Base-by-base conservation (phyloP, 169 alveolate genomes). In the Plasmodium cynomolgi region DNA sequence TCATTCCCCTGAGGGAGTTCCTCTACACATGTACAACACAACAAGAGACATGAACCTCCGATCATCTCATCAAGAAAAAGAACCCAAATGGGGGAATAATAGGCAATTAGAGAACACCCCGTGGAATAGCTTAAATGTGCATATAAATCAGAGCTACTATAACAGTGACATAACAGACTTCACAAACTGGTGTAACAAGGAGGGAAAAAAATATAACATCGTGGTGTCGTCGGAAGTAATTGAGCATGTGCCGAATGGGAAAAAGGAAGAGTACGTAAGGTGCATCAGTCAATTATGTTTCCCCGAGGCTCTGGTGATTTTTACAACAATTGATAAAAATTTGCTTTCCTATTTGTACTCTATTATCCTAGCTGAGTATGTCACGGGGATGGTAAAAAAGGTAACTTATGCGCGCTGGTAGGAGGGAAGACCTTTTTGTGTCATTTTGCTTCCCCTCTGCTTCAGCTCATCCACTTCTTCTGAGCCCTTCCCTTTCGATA, bases 141-240 rank as follows among this genome's bases (percentile, higher is more conserved):
- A 33, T 20, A 74, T 84, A 13, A 84, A 74, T 17, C 54, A 74
- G 26, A 84, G 80, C 9, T 84, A 84, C 80, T 47, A 29, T 31
- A 84, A 72, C 58, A 72, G 93, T 74, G 93, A 84, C 58, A 31
- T 84, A 74, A 23, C 39, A 39, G 80, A 84, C 23, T 50, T 73
- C 6, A 84, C 39, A 31, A 31, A 84, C 20, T 26, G 62, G 37
- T 20, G 62, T 74, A 9, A 84, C 9, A 2, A 7, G 26, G 44
- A 84, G 4, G 58, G 39, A 50, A 84, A 84, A 74, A 74, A 41
- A 47, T 84, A 84, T 39, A 79, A 84, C 62, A 74, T 84, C 20
- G 39, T 84, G 20, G 79, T 74, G n/a, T 84, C 81, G 50, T 84
- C 93, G 1, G 93, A 84, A 75, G 93, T 84, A 11, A 74, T 84